phyloP scores from a whole-genome alignment of 2,329 filamentous ascomycete genomes.

The Aspergillus jensenii region DNA sequence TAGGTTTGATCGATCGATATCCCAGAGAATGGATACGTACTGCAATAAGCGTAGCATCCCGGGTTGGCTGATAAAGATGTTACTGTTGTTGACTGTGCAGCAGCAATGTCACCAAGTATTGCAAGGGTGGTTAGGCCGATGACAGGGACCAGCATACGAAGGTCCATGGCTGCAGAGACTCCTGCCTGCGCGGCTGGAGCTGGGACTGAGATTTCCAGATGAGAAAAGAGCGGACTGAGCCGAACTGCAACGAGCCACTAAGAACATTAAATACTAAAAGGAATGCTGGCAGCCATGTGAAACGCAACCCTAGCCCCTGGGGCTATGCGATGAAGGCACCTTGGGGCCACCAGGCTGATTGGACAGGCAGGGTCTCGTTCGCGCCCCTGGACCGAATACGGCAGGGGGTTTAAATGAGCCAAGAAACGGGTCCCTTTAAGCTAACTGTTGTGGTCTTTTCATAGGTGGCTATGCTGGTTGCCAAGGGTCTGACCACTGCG shows the following conservation, averaged over 20 bases:
- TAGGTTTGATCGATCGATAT: background rate
- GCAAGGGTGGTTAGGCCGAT: background rate
- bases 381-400: background rate
- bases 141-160: background rate
- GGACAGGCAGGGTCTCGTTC: no score
- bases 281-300: no score
- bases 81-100: background rate
- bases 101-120: background rate
- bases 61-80: background rate
- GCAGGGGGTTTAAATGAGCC: background rate
- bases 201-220: no score
- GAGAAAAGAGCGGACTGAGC: no score
- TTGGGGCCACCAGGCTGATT: no score
- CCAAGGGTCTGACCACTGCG: no score
- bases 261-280: no score
- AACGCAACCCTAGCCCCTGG: no score
- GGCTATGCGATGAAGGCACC: no score
- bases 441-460: background rate
- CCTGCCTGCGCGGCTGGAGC: background rate
- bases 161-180: background rate
- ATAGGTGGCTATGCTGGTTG: background rate
- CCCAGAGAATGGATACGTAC: background rate
- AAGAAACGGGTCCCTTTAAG: background rate
- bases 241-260: no score
- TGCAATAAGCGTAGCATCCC: background rate